A percentile compares a stretch with the other conserved stretches of the same genome.
Conservation (phyloP, 768 basidiomycete genomes). For the Hortiboletus campestris region DNA sequence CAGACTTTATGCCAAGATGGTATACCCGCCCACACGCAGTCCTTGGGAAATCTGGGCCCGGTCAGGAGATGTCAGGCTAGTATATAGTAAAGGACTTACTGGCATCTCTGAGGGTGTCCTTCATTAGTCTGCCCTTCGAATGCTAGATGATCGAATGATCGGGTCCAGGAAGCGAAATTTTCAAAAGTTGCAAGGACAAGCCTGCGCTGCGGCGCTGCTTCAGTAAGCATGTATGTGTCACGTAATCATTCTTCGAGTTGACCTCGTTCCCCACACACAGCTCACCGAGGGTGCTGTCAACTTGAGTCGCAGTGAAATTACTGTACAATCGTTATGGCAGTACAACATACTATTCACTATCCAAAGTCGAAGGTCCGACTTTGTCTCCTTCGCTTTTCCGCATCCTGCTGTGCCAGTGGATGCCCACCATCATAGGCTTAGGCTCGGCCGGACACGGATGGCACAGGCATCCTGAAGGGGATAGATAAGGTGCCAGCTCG, state of each 20-base stretch:
- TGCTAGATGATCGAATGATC: not conserved
- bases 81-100: constrained; percentile 44
- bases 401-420: not conserved
- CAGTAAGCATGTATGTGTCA: constrained; percentile 1
- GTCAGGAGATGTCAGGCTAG: not conserved
- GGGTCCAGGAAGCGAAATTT: not conserved
- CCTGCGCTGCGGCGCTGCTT: too few species aligned
- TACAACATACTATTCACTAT: not conserved
- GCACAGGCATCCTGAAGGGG: not conserved
- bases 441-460: too few species aligned
- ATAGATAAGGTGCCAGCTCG: not conserved
- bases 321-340: too few species aligned
- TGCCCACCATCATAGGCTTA: not conserved
- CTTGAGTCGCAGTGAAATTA: too few species aligned
- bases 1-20: constrained; percentile 70
- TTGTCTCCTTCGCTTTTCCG: not conserved
- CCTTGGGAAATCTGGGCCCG: constrained; percentile 64
- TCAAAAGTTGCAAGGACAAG: not conserved
- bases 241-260: too few species aligned
- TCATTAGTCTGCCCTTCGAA: constrained; percentile 43
- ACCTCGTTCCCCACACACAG: too few species aligned
- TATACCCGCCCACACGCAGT: constrained; percentile 74
- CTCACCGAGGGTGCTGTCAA: too few species aligned
- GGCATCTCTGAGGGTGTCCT: constrained; percentile 60
- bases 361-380: not conserved